phyloP scores from a whole-genome alignment of 2,329 filamentous ascomycete genomes.

The Fusarium sp. region DNA sequence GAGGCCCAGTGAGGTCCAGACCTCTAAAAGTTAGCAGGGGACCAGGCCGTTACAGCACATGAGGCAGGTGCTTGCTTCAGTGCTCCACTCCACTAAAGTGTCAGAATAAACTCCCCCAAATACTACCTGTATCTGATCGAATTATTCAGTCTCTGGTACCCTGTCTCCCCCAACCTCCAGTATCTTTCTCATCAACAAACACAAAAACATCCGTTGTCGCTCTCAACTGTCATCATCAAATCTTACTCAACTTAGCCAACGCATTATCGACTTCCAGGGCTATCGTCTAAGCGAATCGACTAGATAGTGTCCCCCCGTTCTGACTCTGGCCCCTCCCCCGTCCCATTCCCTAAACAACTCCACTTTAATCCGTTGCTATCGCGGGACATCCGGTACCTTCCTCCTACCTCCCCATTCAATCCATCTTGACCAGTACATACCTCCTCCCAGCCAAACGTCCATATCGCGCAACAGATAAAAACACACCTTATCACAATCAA shows the following conservation, averaged over 20 bases:
- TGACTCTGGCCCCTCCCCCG: background rate
- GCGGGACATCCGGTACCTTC: constrained; percentile 40
- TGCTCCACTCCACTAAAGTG: background rate
- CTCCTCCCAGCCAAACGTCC: background rate
- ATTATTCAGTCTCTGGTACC: background rate
- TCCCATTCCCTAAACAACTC: background rate
- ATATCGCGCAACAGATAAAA: constrained; percentile 18
- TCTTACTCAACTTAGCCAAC: constrained; percentile 1
- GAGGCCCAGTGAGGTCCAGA: constrained; percentile 7
- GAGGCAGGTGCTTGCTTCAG: background rate
- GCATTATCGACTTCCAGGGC: background rate
- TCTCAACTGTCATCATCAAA: constrained; percentile 22
- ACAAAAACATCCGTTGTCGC: constrained; percentile 20
- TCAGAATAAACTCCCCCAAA: background rate
- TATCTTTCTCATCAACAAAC: constrained; percentile 5
- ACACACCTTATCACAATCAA: background rate
- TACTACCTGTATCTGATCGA: too few species aligned
- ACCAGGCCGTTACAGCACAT: background rate
- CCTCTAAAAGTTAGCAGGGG: constrained; percentile 21
- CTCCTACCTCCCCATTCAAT: background rate
- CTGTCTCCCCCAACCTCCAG: constrained; percentile 27
- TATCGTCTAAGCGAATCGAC: constrained; percentile 24
- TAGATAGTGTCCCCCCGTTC: background rate
- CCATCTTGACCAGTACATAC: constrained; percentile 25
- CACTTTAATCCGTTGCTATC: constrained; percentile 7